A percentile compares a stretch with the other conserved stretches of the same genome.
phyloP scores from a whole-genome alignment of 352 stramenopile genomes.

The Pythium brassicae region DNA sequence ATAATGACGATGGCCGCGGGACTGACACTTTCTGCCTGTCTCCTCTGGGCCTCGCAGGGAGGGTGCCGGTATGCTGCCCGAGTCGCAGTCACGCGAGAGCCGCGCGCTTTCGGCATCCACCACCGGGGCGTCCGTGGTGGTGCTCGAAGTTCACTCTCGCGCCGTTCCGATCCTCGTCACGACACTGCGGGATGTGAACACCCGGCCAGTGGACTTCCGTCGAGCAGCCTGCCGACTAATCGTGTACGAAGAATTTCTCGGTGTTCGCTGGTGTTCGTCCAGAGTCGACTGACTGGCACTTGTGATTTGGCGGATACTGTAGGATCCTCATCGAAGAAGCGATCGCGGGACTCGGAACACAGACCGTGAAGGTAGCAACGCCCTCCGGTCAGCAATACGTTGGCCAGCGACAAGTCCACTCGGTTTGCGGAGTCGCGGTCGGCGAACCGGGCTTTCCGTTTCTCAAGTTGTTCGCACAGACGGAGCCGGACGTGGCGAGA shows the following conservation, averaged over 20 bases:
- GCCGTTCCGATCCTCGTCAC: conserved; percentile 45
- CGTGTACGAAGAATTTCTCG: too few relatives aligned
- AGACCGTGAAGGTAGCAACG: conserved; percentile 29
- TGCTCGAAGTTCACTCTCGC: conserved; percentile 38
- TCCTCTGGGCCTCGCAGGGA: conserved; percentile 16
- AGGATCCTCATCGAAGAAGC: conserved; percentile 62
- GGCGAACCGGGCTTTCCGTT: conserved; percentile 38
- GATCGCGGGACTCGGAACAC: conserved; percentile 24
- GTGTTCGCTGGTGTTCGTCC: too few relatives aligned
- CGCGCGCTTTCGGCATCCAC: neutral
- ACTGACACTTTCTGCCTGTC: neutral
- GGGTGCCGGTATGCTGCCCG: conserved; percentile 10
- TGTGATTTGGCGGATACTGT: too few relatives aligned
- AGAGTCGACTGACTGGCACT: too few relatives aligned
- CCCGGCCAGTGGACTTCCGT: conserved; percentile 25
- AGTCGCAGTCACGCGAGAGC: neutral
- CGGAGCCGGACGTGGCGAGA: conserved; percentile 31
- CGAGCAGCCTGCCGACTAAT: conserved; percentile 39
- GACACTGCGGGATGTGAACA: conserved; percentile 34
- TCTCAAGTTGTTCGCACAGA: conserved; percentile 43
- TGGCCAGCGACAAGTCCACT: conserved; percentile 18
- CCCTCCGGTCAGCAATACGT: conserved; percentile 25
- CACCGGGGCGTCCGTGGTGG: conserved; percentile 23
- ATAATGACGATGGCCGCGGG: too few relatives aligned
- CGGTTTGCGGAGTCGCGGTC: conserved; percentile 37